Evolutionary conservation across 495 filamentous ascomycete genomes (phyloP).

Genomic region (Penicillium silybi): DNA sequence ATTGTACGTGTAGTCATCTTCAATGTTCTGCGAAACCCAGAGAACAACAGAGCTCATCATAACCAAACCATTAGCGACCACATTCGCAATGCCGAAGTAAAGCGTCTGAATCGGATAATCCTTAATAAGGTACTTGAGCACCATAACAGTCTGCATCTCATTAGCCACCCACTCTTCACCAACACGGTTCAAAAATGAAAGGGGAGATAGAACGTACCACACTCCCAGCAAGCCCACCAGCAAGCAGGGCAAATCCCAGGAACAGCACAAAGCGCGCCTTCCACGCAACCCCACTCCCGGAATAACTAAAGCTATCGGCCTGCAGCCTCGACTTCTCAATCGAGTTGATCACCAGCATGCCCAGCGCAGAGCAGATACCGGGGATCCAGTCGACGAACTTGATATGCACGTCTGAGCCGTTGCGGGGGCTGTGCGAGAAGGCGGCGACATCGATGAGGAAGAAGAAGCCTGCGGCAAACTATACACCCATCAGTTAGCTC

Average conservation of each 20-base stretch:
- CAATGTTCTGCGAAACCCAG: slow-evolving; percentile 98
- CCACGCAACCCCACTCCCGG: slow-evolving; percentile 85
- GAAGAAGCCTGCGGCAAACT: slow-evolving; percentile 99
- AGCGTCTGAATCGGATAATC: slow-evolving; percentile 76
- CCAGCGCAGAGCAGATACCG: slow-evolving; percentile 85
- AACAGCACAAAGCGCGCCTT: slow-evolving; percentile 95
- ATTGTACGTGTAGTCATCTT: slow-evolving; percentile 98
- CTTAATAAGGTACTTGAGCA: slow-evolving; percentile 85
- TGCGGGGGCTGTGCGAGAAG: slow-evolving; percentile 75
- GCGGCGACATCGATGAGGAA: slow-evolving; percentile 87
- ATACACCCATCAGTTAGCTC: background rate
- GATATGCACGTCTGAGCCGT: slow-evolving; percentile 80
- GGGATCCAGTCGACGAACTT: slow-evolving; percentile 99
- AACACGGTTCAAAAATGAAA: slow-evolving; percentile 1
- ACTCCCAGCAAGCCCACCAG: slow-evolving; percentile 88
- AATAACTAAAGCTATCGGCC: slow-evolving; percentile 83
- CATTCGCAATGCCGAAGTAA: slow-evolving; percentile 91
- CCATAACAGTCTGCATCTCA: slow-evolving; percentile 62
- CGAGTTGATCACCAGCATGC: slow-evolving; percentile 98
- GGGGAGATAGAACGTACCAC: slow-evolving; percentile 49
- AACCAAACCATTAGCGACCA: slow-evolving; percentile 79
- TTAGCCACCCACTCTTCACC: slow-evolving; percentile 2
- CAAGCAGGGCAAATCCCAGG: slow-evolving; percentile 88
- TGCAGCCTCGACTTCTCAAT: slow-evolving; percentile 90
- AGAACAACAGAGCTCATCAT: slow-evolving; percentile 88